Conservation (phyloP, 768 basidiomycete genomes). For the Leccinum truebloodii region DNA sequence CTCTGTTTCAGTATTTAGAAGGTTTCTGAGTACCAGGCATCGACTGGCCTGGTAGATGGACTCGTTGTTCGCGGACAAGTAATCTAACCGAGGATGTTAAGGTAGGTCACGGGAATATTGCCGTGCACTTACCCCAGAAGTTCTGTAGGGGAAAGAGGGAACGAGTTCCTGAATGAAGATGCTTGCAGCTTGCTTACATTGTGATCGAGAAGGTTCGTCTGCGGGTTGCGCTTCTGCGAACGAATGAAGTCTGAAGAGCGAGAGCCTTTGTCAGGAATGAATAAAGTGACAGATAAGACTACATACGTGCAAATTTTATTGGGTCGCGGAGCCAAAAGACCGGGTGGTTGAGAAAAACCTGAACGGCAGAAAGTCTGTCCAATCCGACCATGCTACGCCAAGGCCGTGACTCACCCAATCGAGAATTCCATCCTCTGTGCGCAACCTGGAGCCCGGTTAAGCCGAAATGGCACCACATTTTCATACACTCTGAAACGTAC, state of each 20-base stretch:
- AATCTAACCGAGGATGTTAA: slow-evolving; percentile 35
- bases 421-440: slow-evolving; percentile 40
- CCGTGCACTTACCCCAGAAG: slow-evolving; percentile 17
- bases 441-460: slow-evolving; percentile 25
- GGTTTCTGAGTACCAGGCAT: neutral
- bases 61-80: slow-evolving; percentile 47
- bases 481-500: slow-evolving; percentile 33
- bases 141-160: slow-evolving; percentile 10
- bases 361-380: slow-evolving; percentile 4
- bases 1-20: neutral
- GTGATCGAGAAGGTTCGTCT: slow-evolving; percentile 48
- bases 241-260: slow-evolving; percentile 31
- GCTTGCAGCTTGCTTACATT: slow-evolving; percentile 23
- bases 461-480: neutral
- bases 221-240: slow-evolving; percentile 49
- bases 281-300: neutral
- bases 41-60: slow-evolving; percentile 40
- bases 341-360: slow-evolving; percentile 43
- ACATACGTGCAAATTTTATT: slow-evolving; percentile 48
- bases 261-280: neutral
- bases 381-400: neutral
- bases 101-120: neutral
- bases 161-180: neutral
- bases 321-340: slow-evolving; percentile 51
- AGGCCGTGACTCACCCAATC: slow-evolving; percentile 35